phyloP scores from a whole-genome alignment of 768 basidiomycete species.

The Amanita phalloides region DNA sequence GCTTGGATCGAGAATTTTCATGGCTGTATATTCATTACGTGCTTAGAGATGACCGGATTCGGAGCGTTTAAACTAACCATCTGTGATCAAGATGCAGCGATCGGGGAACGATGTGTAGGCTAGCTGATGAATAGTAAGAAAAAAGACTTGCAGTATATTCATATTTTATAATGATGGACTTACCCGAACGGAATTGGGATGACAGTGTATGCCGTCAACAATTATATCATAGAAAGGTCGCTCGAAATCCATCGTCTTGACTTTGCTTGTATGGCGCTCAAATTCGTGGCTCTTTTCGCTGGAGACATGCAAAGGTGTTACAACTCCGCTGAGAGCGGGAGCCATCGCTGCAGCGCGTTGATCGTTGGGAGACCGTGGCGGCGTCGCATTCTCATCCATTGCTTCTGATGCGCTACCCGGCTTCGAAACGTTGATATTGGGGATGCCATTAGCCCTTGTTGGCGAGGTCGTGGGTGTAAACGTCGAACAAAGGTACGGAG shows the following conservation, averaged over 20 bases:
- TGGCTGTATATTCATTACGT: slow-evolving; percentile 33
- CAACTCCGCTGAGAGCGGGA: background rate
- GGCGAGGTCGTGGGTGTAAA: slow-evolving; percentile 19
- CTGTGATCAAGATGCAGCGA: slow-evolving; percentile 83
- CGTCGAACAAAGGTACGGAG: slow-evolving; percentile 43
- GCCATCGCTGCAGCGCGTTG: background rate
- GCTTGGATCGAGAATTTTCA: slow-evolving; percentile 80
- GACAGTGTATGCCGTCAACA: slow-evolving; percentile 85
- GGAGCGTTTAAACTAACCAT: slow-evolving; percentile 40
- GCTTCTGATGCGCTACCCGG: slow-evolving; percentile 39
- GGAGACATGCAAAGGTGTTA: slow-evolving; percentile 18
- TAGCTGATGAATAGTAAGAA: slow-evolving; percentile 31
- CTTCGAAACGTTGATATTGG: background rate
- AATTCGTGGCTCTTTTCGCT: slow-evolving; percentile 17
- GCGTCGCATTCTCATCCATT: slow-evolving; percentile 45
- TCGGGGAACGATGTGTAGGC: slow-evolving; percentile 79
- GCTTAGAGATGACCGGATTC: background rate
- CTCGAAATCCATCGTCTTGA: slow-evolving; percentile 31
- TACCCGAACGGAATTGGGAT: slow-evolving; percentile 84
- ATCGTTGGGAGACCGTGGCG: slow-evolving; percentile 37
- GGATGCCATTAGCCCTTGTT: background rate
- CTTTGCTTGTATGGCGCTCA: slow-evolving; percentile 28
- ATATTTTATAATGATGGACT: slow-evolving; percentile 14
- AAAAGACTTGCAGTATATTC: background rate
- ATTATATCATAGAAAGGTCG: slow-evolving; percentile 85